These are phyloP conservation scores for Fusarium concolor DNA, from an alignment of 2,329 filamentous ascomycete genomes.

Conservation along the genomic window DNA sequence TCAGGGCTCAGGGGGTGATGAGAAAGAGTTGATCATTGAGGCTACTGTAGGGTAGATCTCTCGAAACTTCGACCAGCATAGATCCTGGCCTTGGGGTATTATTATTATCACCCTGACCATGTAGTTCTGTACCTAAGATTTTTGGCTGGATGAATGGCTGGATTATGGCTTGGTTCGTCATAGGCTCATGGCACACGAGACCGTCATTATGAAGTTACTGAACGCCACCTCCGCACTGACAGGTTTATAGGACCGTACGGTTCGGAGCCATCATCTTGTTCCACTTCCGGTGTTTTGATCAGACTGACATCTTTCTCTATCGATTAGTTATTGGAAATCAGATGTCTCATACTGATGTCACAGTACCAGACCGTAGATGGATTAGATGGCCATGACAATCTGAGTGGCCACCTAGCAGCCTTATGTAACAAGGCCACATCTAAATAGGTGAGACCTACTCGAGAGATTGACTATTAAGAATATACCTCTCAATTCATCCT, in stretches of 20 bases:
- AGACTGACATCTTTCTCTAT: neutral
- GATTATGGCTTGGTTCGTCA: neutral
- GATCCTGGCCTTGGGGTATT: too few relatives aligned
- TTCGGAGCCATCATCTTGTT: neutral
- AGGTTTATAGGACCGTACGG: neutral
- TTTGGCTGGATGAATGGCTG: neutral
- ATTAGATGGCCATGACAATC: neutral
- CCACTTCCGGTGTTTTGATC: neutral
- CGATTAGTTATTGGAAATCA: too few relatives aligned
- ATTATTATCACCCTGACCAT: neutral
- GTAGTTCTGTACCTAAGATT: neutral
- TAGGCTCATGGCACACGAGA: neutral
- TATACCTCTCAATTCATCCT: neutral
- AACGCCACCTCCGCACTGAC: slow-evolving; percentile 11
- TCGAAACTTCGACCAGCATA: too few relatives aligned
- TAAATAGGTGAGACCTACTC: neutral
- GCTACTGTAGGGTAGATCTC: too few relatives aligned
- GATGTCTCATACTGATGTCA: slow-evolving; percentile 9
- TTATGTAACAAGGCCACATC: too few relatives aligned
- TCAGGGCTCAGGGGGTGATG: too few relatives aligned
- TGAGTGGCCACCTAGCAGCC: neutral
- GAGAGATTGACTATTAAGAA: neutral
- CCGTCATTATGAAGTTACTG: slow-evolving; percentile 17
- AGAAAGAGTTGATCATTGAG: neutral
- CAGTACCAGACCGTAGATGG: too few relatives aligned